These are phyloP conservation scores for Petrea volubilis DNA, from an alignment of 257 asterid species.

Conservation along the genomic window DNA sequence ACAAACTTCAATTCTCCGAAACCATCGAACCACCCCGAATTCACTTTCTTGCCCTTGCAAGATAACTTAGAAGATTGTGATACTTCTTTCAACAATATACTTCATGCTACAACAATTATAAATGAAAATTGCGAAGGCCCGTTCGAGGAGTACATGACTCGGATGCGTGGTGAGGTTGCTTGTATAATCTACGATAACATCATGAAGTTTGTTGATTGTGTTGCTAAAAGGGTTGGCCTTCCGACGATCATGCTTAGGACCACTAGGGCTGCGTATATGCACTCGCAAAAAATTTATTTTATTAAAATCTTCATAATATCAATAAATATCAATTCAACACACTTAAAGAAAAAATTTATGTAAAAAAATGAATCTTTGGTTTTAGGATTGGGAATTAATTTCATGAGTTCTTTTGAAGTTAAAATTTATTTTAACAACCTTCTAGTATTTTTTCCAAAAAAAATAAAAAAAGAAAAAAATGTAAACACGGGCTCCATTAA, in stretches of 20 bases:
- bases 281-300: no score
- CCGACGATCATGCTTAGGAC: conserved; percentile 52
- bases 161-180: conserved; percentile 19
- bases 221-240: conserved; percentile 35
- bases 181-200: conserved; percentile 47
- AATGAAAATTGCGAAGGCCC: conserved; percentile 39
- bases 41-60: conserved; percentile 27
- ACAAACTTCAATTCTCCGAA: conserved; percentile 47
- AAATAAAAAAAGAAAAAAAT: no score
- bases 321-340: no score
- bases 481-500: no score
- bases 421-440: no score
- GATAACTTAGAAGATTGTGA: conserved; percentile 23
- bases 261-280: conserved; percentile 30
- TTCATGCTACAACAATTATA: conserved; percentile 8
- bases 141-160: conserved; percentile 29
- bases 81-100: conserved; percentile 12
- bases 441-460: no score
- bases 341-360: no score
- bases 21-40: conserved; percentile 41
- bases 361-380: no score
- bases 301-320: no score
- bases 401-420: no score
- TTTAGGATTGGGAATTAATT: no score
- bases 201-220: conserved; percentile 39